A percentile compares a stretch with the other conserved stretches of the same genome.
Evolutionary conservation across 176 grass and related monocot species (phyloP).

Genomic region (Aegilops tauschii): DNA sequence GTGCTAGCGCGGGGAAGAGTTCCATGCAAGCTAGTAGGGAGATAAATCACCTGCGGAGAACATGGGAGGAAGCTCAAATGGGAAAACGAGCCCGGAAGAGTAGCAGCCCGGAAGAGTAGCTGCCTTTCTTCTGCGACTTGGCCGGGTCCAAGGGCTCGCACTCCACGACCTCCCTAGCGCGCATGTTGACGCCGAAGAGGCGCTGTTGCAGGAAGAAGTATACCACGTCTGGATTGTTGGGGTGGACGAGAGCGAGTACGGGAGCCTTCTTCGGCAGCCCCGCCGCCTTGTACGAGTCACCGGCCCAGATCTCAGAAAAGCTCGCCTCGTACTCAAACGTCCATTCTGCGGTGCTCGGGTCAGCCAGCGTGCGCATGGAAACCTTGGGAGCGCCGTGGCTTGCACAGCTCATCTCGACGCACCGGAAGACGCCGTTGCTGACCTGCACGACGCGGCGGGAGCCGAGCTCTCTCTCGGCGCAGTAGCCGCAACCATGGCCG

Average conservation of each 20-base stretch:
- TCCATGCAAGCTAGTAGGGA: neutral
- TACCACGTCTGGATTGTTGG: neutral
- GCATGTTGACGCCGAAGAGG: constrained; percentile 2
- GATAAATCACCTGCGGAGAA: neutral
- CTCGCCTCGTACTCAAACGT: neutral
- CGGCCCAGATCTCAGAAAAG: constrained; percentile 20
- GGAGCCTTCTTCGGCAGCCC: neutral
- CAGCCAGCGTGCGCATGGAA: constrained; percentile 7
- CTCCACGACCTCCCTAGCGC: neutral
- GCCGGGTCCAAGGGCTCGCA: neutral
- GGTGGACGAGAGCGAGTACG: neutral
- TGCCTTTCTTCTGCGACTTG: neutral
- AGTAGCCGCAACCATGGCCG: neutral
- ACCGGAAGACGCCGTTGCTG: constrained; percentile 4
- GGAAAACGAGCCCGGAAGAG: neutral
- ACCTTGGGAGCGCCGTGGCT: neutral
- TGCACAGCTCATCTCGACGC: neutral
- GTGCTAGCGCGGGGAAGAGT: neutral
- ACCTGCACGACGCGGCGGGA: neutral
- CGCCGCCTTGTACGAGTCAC: neutral
- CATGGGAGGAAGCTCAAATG: neutral
- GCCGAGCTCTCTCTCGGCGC: neutral
- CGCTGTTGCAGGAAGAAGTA: neutral
- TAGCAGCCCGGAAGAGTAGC: neutral
- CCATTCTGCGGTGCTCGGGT: neutral